Base-by-base conservation (phyloP, 306 rosid genomes). In the Alnus glutinosa region DNA sequence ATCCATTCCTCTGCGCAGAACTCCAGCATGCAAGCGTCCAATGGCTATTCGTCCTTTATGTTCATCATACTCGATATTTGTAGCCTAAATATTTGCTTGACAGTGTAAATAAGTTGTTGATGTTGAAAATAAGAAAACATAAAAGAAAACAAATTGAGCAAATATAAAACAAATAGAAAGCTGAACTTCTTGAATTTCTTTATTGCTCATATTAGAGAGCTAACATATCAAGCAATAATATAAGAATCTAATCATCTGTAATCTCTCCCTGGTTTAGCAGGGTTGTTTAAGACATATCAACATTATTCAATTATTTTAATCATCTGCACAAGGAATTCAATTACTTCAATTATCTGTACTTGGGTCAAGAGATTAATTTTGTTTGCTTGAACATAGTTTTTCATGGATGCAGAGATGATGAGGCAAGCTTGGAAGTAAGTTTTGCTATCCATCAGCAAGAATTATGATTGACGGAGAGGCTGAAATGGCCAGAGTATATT, bases 11-110 rank as follows among this genome's bases (percentile, higher is more conserved):
- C 79, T 95, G 67, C 58, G 74, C 81, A 95, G 86, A 73, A 52
- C 75, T 76, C 98, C 98, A 82, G 98, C 98, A 84, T 87, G 97
- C 80, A 95, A 86, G 75, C 98, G 98, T 78, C 98, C 98, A 84
- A 95, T 95, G 80, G 98, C 98, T 77, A 95, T 95, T 36, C 98
- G 92, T 55, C 98, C 98, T 83, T 95, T 95, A 85, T 95, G 98
- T 82, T 91, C 98, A 84, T 95, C 98, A 77, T 89, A 95, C 83
- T 95, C 98, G 2, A 89, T 91, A 85, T 86, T 95, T 75, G 98
- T 92, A 75, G 75, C 95, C 98, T 95, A 66, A 52, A 55, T 44
- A 52, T 28, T 23, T 14, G 34, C 75, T 62, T 70, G 49, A 71
- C 52, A 88, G 18, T 48, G 54, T 52, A 79, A 63, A 73, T 39